Evolutionary conservation across 208 protist genomes (phyloP).

Genomic region (Acanthamoeba royreba): DNA sequence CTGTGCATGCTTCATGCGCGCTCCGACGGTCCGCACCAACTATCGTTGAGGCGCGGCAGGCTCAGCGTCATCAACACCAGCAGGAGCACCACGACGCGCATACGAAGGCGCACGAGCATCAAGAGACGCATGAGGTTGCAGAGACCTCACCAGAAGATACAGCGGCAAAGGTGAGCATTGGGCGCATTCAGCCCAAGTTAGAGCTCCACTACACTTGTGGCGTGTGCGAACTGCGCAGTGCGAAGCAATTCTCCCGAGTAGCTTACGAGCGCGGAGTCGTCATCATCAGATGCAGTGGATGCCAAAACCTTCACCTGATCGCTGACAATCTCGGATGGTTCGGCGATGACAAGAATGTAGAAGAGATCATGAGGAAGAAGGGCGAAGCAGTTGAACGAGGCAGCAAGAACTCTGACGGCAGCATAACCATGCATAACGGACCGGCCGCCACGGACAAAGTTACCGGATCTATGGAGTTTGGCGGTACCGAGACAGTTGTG

Average conservation of each 20-base stretch:
- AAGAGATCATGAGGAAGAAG: slow-evolving; percentile 7
- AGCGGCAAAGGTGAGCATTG: not conserved
- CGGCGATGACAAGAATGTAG: slow-evolving; percentile 25
- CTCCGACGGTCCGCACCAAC: too few relatives aligned
- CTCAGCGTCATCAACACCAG: too few relatives aligned
- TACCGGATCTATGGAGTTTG: not conserved
- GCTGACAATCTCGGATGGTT: slow-evolving; percentile 65
- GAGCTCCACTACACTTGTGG: not conserved
- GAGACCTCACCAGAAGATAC: not conserved
- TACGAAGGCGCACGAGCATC: not conserved
- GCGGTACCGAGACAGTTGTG: not conserved
- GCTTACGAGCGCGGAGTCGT: slow-evolving; percentile 46
- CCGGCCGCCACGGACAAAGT: too few relatives aligned
- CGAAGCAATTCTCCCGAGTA: not conserved
- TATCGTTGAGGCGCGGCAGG: too few relatives aligned
- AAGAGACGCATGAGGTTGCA: not conserved
- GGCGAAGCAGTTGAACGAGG: not conserved
- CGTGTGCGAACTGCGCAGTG: not conserved
- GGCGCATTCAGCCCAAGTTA: slow-evolving; percentile 3
- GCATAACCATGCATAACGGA: not conserved
- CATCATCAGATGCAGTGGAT: slow-evolving; percentile 40
- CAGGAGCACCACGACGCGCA: too few relatives aligned
- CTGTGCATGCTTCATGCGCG: too few relatives aligned
- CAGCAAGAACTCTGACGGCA: not conserved
- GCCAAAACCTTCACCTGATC: slow-evolving; percentile 53